phyloP scores from a whole-genome alignment of 148 eudicot species.

The Vaccinium vitisidaea region DNA sequence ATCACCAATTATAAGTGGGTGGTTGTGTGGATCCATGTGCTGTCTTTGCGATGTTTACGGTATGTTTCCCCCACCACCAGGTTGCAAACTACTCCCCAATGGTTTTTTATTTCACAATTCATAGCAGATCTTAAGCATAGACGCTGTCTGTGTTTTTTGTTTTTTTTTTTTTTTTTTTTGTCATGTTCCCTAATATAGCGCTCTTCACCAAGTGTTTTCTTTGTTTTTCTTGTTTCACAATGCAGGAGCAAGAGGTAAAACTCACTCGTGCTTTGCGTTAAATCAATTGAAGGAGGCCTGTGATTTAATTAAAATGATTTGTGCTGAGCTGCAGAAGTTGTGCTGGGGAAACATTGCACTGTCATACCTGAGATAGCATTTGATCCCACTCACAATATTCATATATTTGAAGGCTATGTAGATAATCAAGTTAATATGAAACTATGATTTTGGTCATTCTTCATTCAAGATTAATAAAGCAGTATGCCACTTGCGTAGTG shows the following conservation, averaged over 20 bases:
- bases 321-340: not conserved
- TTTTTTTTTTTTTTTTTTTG: too few species aligned
- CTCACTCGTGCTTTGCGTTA: too few species aligned
- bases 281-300: not conserved
- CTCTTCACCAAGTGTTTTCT: too few species aligned
- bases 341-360: not conserved
- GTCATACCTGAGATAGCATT: not conserved
- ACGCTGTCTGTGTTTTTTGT: too few species aligned
- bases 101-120: not conserved
- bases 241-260: not conserved
- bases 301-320: not conserved
- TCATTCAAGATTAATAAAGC: too few species aligned
- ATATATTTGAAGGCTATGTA: too few species aligned
- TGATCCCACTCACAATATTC: too few species aligned
- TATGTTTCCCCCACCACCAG: not conserved
- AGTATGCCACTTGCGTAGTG: too few species aligned
- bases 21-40: not conserved
- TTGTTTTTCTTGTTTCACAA: not conserved
- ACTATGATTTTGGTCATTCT: too few species aligned
- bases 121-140: too few species aligned
- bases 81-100: not conserved
- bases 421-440: too few species aligned
- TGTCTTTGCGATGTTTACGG: not conserved
- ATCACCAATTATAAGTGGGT: not conserved
- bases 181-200: too few species aligned